phyloP scores from a whole-genome alignment of 345 rosid species.

The Murraya koenigii region DNA sequence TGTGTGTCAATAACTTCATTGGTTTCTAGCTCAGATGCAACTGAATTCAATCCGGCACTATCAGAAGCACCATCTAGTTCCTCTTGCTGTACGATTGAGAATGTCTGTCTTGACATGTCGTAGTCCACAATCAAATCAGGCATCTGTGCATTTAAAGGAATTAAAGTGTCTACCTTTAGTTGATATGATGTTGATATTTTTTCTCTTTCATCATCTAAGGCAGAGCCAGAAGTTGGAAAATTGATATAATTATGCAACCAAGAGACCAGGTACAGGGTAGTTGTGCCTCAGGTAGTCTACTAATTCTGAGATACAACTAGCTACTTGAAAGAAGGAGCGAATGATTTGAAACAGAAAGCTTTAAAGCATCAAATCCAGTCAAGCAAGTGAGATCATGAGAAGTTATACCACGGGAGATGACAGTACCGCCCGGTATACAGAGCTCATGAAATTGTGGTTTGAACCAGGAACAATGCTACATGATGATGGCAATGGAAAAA shows the following conservation, averaged over 20 bases:
- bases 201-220: neutral
- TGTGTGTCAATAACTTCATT: slow-evolving; percentile 3
- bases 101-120: slow-evolving; percentile 55
- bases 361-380: neutral
- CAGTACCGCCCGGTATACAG: slow-evolving; percentile 67
- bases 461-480: slow-evolving; percentile 73
- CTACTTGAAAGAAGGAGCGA: neutral
- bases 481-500: slow-evolving; percentile 72
- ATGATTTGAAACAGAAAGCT: neutral
- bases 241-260: slow-evolving; percentile 5
- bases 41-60: slow-evolving; percentile 22
- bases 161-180: neutral
- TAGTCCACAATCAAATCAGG: slow-evolving; percentile 85
- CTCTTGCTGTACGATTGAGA: slow-evolving; percentile 67
- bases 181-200: neutral
- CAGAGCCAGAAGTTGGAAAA: neutral
- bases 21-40: slow-evolving; percentile 24
- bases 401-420: slow-evolving; percentile 90
- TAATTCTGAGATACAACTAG: neutral
- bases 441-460: slow-evolving; percentile 67
- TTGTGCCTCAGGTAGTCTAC: neutral
- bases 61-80: slow-evolving; percentile 34
- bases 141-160: slow-evolving; percentile 44
- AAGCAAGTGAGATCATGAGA: slow-evolving; percentile 15
- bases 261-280: neutral